Percentiles rank a stretch among this genome's conserved stretches.
phyloP scores from a whole-genome alignment of 805 yeast species.

The Zygoascus biomembranicola region DNA sequence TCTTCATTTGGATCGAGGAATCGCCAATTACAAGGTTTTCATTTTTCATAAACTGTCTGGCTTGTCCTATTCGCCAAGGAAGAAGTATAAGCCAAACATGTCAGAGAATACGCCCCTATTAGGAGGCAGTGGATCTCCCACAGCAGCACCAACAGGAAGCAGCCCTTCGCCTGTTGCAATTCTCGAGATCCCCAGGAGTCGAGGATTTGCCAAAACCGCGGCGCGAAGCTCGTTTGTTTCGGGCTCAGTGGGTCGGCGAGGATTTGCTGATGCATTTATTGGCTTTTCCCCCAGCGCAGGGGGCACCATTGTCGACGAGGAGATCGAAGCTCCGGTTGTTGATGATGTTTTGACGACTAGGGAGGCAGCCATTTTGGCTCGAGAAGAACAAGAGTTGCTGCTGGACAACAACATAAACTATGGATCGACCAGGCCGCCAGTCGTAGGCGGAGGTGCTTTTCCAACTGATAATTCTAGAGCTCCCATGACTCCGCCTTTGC shows the following conservation, averaged over 20 bases:
- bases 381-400: constrained; percentile 26
- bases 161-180: neutral
- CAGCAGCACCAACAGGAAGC: no score
- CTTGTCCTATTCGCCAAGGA: no score
- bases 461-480: neutral
- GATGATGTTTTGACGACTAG: constrained; percentile 23
- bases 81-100: neutral
- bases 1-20: no score
- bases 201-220: constrained; percentile 16
- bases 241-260: constrained; percentile 23
- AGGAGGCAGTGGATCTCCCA: neutral
- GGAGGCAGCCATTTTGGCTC: constrained; percentile 22
- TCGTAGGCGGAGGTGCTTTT: neutral
- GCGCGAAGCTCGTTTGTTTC: constrained; percentile 16
- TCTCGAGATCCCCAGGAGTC: constrained; percentile 9
- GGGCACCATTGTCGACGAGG: neutral
- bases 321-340: neutral
- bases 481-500: neutral
- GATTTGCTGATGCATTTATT: constrained; percentile 16
- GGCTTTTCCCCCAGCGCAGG: neutral
- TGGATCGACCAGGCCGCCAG: neutral
- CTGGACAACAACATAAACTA: constrained; percentile 15
- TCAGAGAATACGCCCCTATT: constrained; percentile 4
- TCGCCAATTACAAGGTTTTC: no score
- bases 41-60: no score